Conservation (phyloP, 2,329 filamentous ascomycete species). For the Colletotrichum cuscutae region DNA sequence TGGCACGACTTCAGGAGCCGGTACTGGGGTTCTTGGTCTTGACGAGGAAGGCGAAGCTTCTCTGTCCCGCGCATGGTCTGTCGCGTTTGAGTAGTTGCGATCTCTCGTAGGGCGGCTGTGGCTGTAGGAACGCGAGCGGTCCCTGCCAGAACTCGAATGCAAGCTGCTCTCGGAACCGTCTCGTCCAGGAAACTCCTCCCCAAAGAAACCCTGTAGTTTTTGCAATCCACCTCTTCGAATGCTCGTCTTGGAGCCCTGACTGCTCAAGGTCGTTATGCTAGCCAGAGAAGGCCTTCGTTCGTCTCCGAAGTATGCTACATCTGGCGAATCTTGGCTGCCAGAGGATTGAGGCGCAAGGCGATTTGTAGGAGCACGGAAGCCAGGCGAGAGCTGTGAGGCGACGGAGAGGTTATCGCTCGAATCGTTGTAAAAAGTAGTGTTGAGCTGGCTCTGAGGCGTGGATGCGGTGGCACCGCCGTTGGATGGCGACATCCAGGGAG, state of each 20-base stretch:
- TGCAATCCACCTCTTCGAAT: conserved; percentile 78
- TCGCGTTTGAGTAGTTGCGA: conserved; percentile 83
- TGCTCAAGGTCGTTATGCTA: conserved; percentile 87
- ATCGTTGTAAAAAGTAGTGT: conserved; percentile 78
- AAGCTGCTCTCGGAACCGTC: conserved; percentile 81
- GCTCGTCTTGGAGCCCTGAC: conserved; percentile 82
- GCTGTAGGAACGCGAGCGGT: conserved; percentile 72
- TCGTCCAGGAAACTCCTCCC: conserved; percentile 82
- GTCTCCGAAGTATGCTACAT: conserved; percentile 71
- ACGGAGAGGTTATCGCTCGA: conserved; percentile 75
- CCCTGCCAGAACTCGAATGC: conserved; percentile 62
- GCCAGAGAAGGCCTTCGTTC: conserved; percentile 87
- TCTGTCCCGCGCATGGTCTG: conserved; percentile 69
- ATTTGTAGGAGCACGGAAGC: conserved; percentile 60
- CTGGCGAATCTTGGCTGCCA: conserved; percentile 68
- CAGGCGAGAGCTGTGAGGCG: conserved; percentile 75
- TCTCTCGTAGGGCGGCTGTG: conserved; percentile 69
- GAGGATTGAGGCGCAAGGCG: conserved; percentile 50
- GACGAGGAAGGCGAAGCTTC: conserved; percentile 81
- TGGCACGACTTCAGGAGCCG: conserved; percentile 94
- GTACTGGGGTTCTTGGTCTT: conserved; percentile 84
- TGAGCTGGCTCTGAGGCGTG: conserved; percentile 31
- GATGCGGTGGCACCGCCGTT: conserved; percentile 47
- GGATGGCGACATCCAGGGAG: conserved; percentile 66
- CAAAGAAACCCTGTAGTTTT: conserved; percentile 91